Percentiles rank a stretch among this genome's conserved stretches.
Evolutionary conservation across 2,329 filamentous ascomycete species (phyloP).

Genomic region (Neopestalotiopsis clavispora): DNA sequence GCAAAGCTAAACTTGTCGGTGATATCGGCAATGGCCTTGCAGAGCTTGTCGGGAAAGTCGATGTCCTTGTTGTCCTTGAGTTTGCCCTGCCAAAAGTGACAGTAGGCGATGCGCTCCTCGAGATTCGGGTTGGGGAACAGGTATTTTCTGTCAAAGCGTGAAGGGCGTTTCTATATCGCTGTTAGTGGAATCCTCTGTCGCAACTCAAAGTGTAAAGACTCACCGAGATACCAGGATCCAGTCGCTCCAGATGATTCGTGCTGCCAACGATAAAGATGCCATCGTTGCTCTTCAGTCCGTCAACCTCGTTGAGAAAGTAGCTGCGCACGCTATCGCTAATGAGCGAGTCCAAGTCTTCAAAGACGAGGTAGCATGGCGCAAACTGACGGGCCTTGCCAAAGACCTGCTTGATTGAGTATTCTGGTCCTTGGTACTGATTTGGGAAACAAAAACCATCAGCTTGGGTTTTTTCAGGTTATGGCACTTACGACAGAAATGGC

Average conservation of each 20-base stretch:
- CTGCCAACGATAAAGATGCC: constrained; percentile 73
- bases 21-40: constrained; percentile 62
- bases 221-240: constrained; percentile 69
- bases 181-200: not conserved
- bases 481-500: constrained; percentile 42
- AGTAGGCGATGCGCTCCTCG: constrained; percentile 62
- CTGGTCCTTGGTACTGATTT: constrained; percentile 58
- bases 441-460: not conserved
- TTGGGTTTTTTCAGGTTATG: constrained; percentile 1
- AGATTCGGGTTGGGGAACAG: constrained; percentile 62
- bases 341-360: constrained; percentile 74
- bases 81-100: constrained; percentile 65
- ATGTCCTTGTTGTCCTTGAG: constrained; percentile 61
- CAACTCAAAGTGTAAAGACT: constrained; percentile 24
- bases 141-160: constrained; percentile 71
- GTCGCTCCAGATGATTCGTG: constrained; percentile 68
- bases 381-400: constrained; percentile 64
- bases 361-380: constrained; percentile 72
- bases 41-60: constrained; percentile 64
- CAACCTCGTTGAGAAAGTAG: constrained; percentile 76
- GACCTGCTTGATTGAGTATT: constrained; percentile 57
- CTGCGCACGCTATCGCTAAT: constrained; percentile 64
- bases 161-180: constrained; percentile 59
- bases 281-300: constrained; percentile 71
- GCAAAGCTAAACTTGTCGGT: constrained; percentile 72